These are phyloP conservation scores for Fusarium buharicum DNA, from an alignment of 2,329 filamentous ascomycete genomes.

Conservation along the genomic window DNA sequence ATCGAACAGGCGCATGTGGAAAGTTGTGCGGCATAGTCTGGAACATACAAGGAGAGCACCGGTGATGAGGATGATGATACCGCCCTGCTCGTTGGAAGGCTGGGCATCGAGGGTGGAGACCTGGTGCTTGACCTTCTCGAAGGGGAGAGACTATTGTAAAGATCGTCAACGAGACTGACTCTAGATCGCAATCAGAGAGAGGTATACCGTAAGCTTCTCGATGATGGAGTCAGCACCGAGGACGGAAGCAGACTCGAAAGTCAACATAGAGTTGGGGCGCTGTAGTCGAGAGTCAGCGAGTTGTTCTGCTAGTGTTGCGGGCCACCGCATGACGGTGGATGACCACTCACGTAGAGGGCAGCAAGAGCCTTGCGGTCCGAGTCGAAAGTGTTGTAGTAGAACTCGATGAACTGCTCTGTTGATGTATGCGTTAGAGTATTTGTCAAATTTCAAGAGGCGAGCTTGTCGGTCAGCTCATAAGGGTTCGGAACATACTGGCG, in stretches of 20 bases:
- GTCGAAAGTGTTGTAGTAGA: slow-evolving; percentile 94
- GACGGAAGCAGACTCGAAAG: slow-evolving; percentile 80
- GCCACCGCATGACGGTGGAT: neutral
- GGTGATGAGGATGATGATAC: slow-evolving; percentile 88
- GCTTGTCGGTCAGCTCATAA: slow-evolving; percentile 9
- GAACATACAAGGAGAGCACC: slow-evolving; percentile 80
- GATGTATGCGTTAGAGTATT: slow-evolving; percentile 8
- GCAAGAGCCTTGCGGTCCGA: slow-evolving; percentile 70
- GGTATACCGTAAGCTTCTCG: slow-evolving; percentile 81
- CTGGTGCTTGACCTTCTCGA: slow-evolving; percentile 82
- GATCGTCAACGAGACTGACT: slow-evolving; percentile 15
- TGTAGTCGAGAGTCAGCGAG: slow-evolving; percentile 14
- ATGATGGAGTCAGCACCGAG: slow-evolving; percentile 74
- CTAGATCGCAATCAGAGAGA: neutral
- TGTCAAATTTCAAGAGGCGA: neutral
- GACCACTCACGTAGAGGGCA: slow-evolving; percentile 79
- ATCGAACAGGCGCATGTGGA: neutral
- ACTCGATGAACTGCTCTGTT: slow-evolving; percentile 85
- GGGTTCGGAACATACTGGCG: slow-evolving; percentile 55
- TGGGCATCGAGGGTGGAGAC: slow-evolving; percentile 85
- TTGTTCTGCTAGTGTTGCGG: slow-evolving; percentile 71
- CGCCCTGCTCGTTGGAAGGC: slow-evolving; percentile 71
- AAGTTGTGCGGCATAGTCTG: slow-evolving; percentile 9
- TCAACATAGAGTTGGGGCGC: slow-evolving; percentile 79
- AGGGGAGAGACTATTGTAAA: slow-evolving; percentile 73